Percentiles rank a stretch among this genome's conserved stretches.
These are phyloP conservation scores for Fusarium pseudocircinatum DNA, from an alignment of 2,329 filamentous ascomycete species.

Conservation along the genomic window DNA sequence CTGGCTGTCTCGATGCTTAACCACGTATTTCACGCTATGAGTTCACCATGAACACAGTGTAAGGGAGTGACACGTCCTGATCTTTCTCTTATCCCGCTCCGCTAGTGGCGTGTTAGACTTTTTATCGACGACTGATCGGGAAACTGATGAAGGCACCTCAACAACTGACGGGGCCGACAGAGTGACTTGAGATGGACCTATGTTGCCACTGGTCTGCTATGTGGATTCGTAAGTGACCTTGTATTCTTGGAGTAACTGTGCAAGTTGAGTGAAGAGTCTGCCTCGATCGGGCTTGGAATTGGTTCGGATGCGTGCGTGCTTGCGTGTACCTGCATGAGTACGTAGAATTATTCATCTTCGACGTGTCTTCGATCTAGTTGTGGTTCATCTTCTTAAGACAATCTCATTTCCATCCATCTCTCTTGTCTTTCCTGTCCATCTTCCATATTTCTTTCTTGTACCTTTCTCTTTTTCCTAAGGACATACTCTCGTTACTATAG, in stretches of 20 bases:
- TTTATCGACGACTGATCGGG: slow-evolving; percentile 1
- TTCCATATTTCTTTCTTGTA: neutral
- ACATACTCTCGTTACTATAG: slow-evolving; percentile 30
- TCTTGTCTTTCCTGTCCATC: neutral
- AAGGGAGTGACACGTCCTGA: neutral
- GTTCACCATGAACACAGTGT: neutral
- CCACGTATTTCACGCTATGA: neutral
- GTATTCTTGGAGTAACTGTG: slow-evolving; percentile 17
- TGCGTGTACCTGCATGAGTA: slow-evolving; percentile 29
- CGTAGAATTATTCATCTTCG: slow-evolving; percentile 10
- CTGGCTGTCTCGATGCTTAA: slow-evolving; percentile 8
- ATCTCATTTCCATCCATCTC: neutral
- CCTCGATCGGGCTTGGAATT: slow-evolving; percentile 2
- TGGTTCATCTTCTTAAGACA: slow-evolving; percentile 4
- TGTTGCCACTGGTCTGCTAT: slow-evolving; percentile 7
- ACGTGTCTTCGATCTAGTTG: slow-evolving; percentile 1
- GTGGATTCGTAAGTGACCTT: neutral
- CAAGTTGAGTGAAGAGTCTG: neutral
- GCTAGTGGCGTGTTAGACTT: slow-evolving; percentile 25
- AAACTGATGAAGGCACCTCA: neutral
- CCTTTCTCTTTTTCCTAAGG: neutral
- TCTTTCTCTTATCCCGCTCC: neutral
- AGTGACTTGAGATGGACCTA: slow-evolving; percentile 16
- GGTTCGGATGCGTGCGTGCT: slow-evolving; percentile 7
- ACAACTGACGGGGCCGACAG: slow-evolving; percentile 1